Evolutionary conservation across 2,329 filamentous ascomycete species (phyloP).

Genomic region (Intubia oerlemansii): DNA sequence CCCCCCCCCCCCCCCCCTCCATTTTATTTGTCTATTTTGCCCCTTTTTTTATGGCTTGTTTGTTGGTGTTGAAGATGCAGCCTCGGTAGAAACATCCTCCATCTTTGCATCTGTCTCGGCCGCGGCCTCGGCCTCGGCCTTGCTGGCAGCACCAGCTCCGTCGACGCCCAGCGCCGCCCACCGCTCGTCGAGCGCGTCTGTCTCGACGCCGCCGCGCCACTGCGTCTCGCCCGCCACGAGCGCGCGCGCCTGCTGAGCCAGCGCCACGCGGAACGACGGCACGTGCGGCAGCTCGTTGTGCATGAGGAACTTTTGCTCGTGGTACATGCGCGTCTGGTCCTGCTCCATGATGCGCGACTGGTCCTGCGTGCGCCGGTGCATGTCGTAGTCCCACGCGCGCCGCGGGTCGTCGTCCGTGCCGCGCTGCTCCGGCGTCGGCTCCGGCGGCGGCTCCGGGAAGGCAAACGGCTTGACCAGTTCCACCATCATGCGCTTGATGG

Average conservation of each 20-base stretch:
- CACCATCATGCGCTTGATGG: constrained; percentile 84
- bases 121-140: no score
- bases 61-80: no score
- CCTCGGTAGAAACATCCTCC: no score
- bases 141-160: no score
- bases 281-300: constrained; percentile 14
- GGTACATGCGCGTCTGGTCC: constrained; percentile 11
- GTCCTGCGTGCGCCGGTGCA: constrained; percentile 18
- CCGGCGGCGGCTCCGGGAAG: constrained; percentile 53
- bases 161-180: no score
- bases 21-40: no score
- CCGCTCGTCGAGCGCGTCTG: constrained; percentile 22
- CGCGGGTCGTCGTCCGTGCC: constrained; percentile 8
- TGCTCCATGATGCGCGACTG: constrained; percentile 11
- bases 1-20: no score
- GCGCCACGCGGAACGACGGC: constrained; percentile 16
- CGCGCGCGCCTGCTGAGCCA: constrained; percentile 38
- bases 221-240: constrained; percentile 36
- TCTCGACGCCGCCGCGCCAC: constrained; percentile 31
- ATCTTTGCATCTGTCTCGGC: no score
- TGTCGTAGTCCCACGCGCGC: constrained; percentile 40
- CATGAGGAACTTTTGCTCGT: constrained; percentile 9
- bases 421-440: constrained; percentile 16
- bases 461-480: constrained; percentile 75
- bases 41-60: no score